phyloP scores from a whole-genome alignment of 306 rosid genomes.

The Benincasa hispida region DNA sequence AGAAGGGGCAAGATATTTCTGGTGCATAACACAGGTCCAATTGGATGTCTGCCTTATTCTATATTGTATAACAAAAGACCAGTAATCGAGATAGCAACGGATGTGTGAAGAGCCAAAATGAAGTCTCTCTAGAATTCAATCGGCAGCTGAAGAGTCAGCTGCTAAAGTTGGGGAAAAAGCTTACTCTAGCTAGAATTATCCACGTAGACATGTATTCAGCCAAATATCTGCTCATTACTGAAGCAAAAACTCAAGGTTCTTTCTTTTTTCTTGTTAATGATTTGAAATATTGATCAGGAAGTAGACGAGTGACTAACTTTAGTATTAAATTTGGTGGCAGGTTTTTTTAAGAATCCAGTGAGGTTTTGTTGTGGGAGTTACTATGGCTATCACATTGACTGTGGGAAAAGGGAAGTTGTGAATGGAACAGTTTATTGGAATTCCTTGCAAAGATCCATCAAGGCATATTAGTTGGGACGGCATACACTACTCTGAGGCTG shows the following conservation, averaged over 20 bases:
- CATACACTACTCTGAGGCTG: constrained; percentile 75
- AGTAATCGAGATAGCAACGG: constrained; percentile 46
- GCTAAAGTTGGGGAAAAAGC: constrained; percentile 22
- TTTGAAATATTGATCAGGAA: background rate
- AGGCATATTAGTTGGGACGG: constrained; percentile 81
- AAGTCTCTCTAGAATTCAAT: constrained; percentile 66
- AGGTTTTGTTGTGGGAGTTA: constrained; percentile 82
- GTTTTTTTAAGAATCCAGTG: constrained; percentile 52
- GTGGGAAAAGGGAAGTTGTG: constrained; percentile 46
- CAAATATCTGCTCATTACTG: constrained; percentile 47
- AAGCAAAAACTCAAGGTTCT: constrained; percentile 43
- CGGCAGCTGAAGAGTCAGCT: constrained; percentile 44
- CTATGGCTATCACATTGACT: constrained; percentile 44
- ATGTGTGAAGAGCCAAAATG: constrained; percentile 51
- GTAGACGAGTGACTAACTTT: background rate
- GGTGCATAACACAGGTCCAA: constrained; percentile 74
- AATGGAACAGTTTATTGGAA: constrained; percentile 72
- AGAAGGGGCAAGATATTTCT: constrained; percentile 62
- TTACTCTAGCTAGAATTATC: constrained; percentile 44
- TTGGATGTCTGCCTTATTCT: constrained; percentile 63
- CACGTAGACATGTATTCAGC: constrained; percentile 58
- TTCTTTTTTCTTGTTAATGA: background rate
- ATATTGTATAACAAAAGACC: constrained; percentile 33
- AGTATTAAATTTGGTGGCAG: constrained; percentile 24
- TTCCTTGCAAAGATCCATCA: constrained; percentile 59